Percentiles rank a stretch among this genome's conserved stretches.
Conservation (phyloP, 108 stramenopile species). For the Nitzschia sp. region DNA sequence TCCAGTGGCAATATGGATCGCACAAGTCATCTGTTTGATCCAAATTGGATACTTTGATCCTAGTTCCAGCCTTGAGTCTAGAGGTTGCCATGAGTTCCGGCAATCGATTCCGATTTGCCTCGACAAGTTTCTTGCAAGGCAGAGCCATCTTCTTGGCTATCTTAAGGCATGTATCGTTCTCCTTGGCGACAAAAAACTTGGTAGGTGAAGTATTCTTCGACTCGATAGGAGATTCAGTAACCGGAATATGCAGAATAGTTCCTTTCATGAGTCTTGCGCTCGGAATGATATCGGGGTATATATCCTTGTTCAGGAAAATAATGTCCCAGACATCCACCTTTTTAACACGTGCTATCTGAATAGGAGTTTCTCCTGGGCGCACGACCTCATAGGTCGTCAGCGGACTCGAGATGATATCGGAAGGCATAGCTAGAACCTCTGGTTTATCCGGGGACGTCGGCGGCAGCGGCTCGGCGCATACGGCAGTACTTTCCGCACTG, state of each 20-base stretch:
- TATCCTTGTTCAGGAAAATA: conserved; percentile 71
- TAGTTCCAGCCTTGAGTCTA: conserved; percentile 70
- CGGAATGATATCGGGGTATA: conserved; percentile 51
- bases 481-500: neutral
- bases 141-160: conserved; percentile 75
- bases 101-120: conserved; percentile 65
- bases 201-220: conserved; percentile 29
- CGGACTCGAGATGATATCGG: conserved; percentile 54
- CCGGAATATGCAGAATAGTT: conserved; percentile 67
- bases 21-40: conserved; percentile 55
- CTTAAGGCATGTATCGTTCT: conserved; percentile 81
- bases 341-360: conserved; percentile 63
- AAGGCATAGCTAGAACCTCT: conserved; percentile 26
- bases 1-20: conserved; percentile 86
- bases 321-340: conserved; percentile 80
- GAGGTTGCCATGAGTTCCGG: conserved; percentile 61
- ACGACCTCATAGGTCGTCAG: conserved; percentile 44
- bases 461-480: conserved; percentile 21
- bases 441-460: conserved; percentile 33
- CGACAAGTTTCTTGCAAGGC: conserved; percentile 58
- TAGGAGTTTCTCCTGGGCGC: conserved; percentile 61
- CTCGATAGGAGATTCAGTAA: conserved; percentile 4
- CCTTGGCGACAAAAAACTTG: conserved; percentile 80
- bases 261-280: conserved; percentile 63
- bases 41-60: conserved; percentile 74